These are phyloP conservation scores for Russula griseocarnosa DNA, from an alignment of 768 basidiomycete species.

Conservation along the genomic window DNA sequence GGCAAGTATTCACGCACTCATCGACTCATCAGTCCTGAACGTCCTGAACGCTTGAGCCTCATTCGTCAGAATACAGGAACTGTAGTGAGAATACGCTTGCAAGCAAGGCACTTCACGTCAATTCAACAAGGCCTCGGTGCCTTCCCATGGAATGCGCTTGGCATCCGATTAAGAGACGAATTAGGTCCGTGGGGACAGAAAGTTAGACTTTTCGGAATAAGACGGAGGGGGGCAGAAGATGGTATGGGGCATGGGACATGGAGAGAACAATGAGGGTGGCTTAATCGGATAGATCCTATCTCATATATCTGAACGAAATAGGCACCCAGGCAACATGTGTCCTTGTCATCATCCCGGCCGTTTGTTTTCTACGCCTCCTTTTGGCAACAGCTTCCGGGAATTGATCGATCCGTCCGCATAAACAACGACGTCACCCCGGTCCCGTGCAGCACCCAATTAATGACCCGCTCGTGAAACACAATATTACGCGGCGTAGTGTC, in stretches of 20 bases:
- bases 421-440: slow-evolving; percentile 21
- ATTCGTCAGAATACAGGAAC: slow-evolving; percentile 38
- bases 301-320: background rate
- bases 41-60: slow-evolving; percentile 57
- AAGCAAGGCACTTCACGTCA: slow-evolving; percentile 35
- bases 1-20: slow-evolving; percentile 51
- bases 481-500: background rate
- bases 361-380: background rate
- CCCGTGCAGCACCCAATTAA: background rate
- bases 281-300: slow-evolving; percentile 18
- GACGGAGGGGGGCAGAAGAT: slow-evolving; percentile 28
- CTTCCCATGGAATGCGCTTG: slow-evolving; percentile 56
- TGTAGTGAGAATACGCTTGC: background rate
- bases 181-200: slow-evolving; percentile 47
- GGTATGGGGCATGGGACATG: slow-evolving; percentile 6
- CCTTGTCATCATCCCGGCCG: background rate
- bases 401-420: slow-evolving; percentile 17
- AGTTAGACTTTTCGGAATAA: slow-evolving; percentile 40
- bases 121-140: slow-evolving; percentile 42
- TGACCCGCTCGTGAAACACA: no score
- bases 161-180: slow-evolving; percentile 71
- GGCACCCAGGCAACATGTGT: background rate
- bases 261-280: slow-evolving; percentile 5
- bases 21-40: no score
- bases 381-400: slow-evolving; percentile 8